Evolutionary conservation across 2,329 filamentous ascomycete species (phyloP), one percentile per base, ranked within the genome.

Genomic region (Paracamarosporium sp.): DNA sequence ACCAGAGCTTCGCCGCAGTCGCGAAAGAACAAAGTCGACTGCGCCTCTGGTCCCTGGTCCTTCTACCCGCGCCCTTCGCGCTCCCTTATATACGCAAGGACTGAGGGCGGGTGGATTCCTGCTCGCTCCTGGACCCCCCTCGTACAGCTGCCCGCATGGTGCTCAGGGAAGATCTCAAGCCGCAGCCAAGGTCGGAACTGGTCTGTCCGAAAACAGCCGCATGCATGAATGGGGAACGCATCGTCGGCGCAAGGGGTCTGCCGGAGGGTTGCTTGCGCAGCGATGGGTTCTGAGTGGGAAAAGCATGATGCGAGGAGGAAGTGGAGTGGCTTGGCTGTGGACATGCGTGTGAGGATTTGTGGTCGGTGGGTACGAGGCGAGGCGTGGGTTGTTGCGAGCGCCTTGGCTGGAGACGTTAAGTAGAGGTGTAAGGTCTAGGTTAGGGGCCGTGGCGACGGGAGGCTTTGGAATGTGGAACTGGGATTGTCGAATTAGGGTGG

Each of bases 1-100:
- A 51, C 24, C 61, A 72, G 70, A 64, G 66, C 63, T 72, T 60
- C 68, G 68, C 69, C 48, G 41, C 36, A 44, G n/a, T 35, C 35
- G 20, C 8, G 24, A 36, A 55, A 47, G 28, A 24, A 50, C 13
- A 30, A 50, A 11, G 4, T 3, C 17, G 38, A 31, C 5, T 31
- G 30, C 24, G 41, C 31, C 35, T 17, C 27, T 28, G 3, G 41
- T 25, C 40, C 25, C 2, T 28, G 25, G n/a, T 22, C 15, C 20
- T 38, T 17, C 24, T 35, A 8, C 13, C 33, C 31, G 5, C 12
- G 3, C 20, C 22, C 38, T 8, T 36, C 13, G 8, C 46, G 15
- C 9, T 17, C 30, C 33, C 33, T 50, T 50, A 50, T 38, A 50
- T 50, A 50, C 33, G 5, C 24, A 24, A 15, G 20, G 6, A 2